Percentiles rank a stretch among this genome's conserved stretches.
These are phyloP conservation scores for Nicotiana tomentosiformis DNA, from an alignment of 257 asterid genomes.

Conservation along the genomic window DNA sequence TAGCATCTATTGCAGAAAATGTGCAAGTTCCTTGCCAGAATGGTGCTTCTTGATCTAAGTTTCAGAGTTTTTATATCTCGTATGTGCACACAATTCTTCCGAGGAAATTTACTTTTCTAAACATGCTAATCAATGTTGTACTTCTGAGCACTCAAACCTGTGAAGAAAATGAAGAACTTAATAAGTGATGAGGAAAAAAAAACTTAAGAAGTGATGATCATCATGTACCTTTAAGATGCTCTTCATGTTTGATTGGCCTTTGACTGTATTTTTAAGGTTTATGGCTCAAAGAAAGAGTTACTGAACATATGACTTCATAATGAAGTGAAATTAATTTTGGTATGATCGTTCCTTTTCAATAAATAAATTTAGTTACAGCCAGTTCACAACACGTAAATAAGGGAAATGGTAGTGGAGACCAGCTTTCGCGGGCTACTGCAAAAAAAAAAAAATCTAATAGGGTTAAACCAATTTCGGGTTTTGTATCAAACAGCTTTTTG, in stretches of 20 bases:
- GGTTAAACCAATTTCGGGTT: constrained; percentile 39
- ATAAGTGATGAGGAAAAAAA: background rate
- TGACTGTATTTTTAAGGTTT: background rate
- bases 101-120: too few species aligned
- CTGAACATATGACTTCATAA: too few species aligned
- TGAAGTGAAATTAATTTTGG: background rate
- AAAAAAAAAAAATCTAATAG: constrained; percentile 20
- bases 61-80: background rate
- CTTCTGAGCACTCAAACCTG: background rate
- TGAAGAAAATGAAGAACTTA: background rate
- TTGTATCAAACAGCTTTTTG: constrained; percentile 59
- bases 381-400: background rate
- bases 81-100: too few species aligned
- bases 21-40: background rate
- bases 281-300: background rate
- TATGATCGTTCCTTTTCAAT: background rate
- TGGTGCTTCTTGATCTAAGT: background rate
- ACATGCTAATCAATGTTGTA: background rate
- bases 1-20: background rate
- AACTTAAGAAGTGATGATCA: background rate
- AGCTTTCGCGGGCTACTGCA: constrained; percentile 18
- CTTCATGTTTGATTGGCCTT: background rate
- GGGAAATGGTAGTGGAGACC: constrained; percentile 41
- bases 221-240: background rate
- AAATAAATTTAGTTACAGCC: background rate